These are phyloP conservation scores for Pseudoturritis turrita DNA, from an alignment of 345 rosid species.

Conservation along the genomic window DNA sequence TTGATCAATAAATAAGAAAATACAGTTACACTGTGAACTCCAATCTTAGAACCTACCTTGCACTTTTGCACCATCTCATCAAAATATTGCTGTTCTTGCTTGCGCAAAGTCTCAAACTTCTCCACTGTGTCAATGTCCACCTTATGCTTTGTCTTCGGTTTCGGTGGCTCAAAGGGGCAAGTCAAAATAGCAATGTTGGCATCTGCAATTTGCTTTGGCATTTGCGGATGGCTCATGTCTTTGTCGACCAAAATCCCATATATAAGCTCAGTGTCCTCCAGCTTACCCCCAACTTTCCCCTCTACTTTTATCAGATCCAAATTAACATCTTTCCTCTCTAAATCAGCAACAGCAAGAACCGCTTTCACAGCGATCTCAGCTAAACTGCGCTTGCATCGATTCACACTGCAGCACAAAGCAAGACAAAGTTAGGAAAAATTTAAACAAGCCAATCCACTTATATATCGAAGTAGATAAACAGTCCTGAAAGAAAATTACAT, in stretches of 20 bases:
- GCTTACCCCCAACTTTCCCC: slow-evolving; percentile 94
- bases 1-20: background rate
- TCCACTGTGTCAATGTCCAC: slow-evolving; percentile 96
- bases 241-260: slow-evolving; percentile 84
- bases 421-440: background rate
- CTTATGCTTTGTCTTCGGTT: slow-evolving; percentile 99
- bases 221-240: slow-evolving; percentile 98
- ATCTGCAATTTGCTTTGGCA: slow-evolving; percentile 88
- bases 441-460: background rate
- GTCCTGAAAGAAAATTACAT: slow-evolving; percentile 40
- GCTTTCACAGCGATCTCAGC: slow-evolving; percentile 97
- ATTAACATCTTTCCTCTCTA: slow-evolving; percentile 89
- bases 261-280: slow-evolving; percentile 85
- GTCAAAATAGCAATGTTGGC: slow-evolving; percentile 96
- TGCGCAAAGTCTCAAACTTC: slow-evolving; percentile 84
- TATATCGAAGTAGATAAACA: no score
- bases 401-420: slow-evolving; percentile 55
- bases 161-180: slow-evolving; percentile 97
- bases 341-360: slow-evolving; percentile 92
- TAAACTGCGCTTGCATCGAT: slow-evolving; percentile 78
- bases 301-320: slow-evolving; percentile 92
- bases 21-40: no score
- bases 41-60: slow-evolving; percentile 45
- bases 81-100: slow-evolving; percentile 87
- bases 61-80: slow-evolving; percentile 96